Percentiles rank a stretch among this genome's conserved stretches.
These are phyloP conservation scores for Pelargonium australe DNA, from an alignment of 441 rosid species.

Conservation along the genomic window DNA sequence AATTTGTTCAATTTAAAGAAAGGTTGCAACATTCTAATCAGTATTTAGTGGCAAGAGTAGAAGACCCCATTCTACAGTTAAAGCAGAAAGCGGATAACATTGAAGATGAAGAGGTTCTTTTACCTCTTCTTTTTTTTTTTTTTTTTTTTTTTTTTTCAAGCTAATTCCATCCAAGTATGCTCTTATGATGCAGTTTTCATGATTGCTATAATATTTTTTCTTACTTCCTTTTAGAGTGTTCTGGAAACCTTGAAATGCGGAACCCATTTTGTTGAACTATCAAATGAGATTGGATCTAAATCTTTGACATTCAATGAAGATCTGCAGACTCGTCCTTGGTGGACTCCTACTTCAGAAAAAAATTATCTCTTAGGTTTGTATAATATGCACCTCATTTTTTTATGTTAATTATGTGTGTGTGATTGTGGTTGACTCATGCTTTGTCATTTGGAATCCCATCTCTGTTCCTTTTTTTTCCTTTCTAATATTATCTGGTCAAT, in stretches of 20 bases:
- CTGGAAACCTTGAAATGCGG: constrained; percentile 75
- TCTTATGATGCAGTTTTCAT: constrained; percentile 11
- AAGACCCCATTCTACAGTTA: constrained; percentile 64
- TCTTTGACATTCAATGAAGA: constrained; percentile 81
- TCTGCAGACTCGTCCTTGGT: constrained; percentile 90
- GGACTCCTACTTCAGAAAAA: constrained; percentile 86
- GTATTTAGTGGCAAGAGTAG: constrained; percentile 68
- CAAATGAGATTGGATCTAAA: constrained; percentile 69
- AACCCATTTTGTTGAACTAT: constrained; percentile 63
- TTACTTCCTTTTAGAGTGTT: constrained; percentile 37
- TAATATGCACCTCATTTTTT: background rate
- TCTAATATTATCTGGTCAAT: constrained; percentile 13
- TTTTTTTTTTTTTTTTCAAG: background rate
- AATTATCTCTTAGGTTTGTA: constrained; percentile 77
- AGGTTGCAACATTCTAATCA: constrained; percentile 75
- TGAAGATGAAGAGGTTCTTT: constrained; percentile 69
- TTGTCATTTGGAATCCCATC: background rate
- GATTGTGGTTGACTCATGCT: background rate
- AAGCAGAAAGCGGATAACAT: constrained; percentile 73
- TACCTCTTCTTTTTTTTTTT: background rate
- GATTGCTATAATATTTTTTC: constrained; percentile 15
- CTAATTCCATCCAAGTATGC: background rate
- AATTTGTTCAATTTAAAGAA: constrained; percentile 95
- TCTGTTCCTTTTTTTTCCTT: constrained; percentile 1
- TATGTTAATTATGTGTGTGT: constrained; percentile 8